These are phyloP conservation scores for Elaeagnus macrophylla DNA, from an alignment of 306 rosid species.

Conservation along the genomic window DNA sequence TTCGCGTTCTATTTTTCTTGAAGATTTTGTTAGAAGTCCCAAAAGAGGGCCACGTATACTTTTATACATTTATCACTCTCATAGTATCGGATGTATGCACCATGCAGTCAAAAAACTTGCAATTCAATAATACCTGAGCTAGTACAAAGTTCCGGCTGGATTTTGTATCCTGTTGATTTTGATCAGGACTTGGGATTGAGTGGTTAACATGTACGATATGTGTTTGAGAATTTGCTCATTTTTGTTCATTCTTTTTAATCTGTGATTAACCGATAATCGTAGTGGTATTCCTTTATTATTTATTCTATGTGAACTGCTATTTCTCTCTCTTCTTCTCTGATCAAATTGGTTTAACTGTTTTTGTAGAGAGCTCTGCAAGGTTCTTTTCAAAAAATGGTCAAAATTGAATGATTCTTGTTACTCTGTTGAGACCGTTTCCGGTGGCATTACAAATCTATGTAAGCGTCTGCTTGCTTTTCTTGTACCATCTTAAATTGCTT, in stretches of 20 bases:
- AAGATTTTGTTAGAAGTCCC: too few relatives aligned
- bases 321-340: background rate
- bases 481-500: background rate
- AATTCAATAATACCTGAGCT: too few relatives aligned
- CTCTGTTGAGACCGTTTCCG: slow-evolving; percentile 63
- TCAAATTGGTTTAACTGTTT: slow-evolving; percentile 3
- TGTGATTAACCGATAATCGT: background rate
- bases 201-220: background rate
- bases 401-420: slow-evolving; percentile 56
- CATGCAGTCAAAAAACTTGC: too few relatives aligned
- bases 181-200: background rate
- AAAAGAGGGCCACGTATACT: too few relatives aligned
- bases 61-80: too few relatives aligned
- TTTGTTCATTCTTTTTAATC: too few relatives aligned
- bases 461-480: slow-evolving; percentile 25
- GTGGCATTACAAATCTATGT: slow-evolving; percentile 93
- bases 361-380: slow-evolving; percentile 70
- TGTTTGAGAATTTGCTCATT: too few relatives aligned
- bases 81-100: too few relatives aligned
- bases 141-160: too few relatives aligned
- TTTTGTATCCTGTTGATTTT: too few relatives aligned
- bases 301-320: background rate
- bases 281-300: background rate
- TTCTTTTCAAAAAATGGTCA: slow-evolving; percentile 72
- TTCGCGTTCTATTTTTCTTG: too few relatives aligned